A percentile compares a stretch with the other conserved stretches of the same genome.
Evolutionary conservation across 805 yeast genomes (phyloP).

Genomic region (Deakozyma indianensis): DNA sequence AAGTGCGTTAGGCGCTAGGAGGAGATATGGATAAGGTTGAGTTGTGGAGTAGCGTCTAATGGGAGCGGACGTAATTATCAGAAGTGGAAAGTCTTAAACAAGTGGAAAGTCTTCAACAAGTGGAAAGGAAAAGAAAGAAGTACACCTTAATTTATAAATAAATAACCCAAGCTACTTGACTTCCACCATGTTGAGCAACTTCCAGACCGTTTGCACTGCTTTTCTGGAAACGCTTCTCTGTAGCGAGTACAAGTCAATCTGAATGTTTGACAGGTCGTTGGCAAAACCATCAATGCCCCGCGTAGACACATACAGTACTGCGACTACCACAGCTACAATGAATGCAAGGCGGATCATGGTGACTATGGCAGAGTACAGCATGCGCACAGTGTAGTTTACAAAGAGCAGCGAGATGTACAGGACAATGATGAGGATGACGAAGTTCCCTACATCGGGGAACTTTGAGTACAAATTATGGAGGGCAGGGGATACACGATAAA

Average conservation of each 20-base stretch:
- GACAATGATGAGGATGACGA: conserved; percentile 11
- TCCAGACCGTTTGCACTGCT: background rate
- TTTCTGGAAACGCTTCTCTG: background rate
- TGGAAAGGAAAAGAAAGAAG: no score
- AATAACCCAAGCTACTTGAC: no score
- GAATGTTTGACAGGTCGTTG: background rate
- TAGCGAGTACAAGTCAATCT: background rate
- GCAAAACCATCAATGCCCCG: conserved; percentile 6
- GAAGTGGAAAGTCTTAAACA: no score
- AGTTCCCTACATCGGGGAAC: conserved; percentile 7
- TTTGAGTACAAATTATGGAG: conserved; percentile 5
- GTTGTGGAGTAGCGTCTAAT: no score
- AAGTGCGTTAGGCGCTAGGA: no score
- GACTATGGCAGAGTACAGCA: conserved; percentile 12
- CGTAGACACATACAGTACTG: conserved; percentile 7
- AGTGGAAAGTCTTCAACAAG: no score
- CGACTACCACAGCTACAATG: conserved; percentile 5
- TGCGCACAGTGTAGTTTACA: conserved; percentile 11
- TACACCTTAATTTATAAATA: no score
- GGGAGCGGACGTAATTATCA: no score
- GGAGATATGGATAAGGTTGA: no score
- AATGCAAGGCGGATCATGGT: conserved; percentile 9
- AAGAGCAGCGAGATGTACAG: conserved; percentile 14
- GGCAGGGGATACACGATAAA: conserved; percentile 6
- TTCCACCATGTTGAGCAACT: background rate